These are phyloP conservation scores for Epichloe hybrida DNA, from an alignment of 2,329 filamentous ascomycete species.

Conservation along the genomic window DNA sequence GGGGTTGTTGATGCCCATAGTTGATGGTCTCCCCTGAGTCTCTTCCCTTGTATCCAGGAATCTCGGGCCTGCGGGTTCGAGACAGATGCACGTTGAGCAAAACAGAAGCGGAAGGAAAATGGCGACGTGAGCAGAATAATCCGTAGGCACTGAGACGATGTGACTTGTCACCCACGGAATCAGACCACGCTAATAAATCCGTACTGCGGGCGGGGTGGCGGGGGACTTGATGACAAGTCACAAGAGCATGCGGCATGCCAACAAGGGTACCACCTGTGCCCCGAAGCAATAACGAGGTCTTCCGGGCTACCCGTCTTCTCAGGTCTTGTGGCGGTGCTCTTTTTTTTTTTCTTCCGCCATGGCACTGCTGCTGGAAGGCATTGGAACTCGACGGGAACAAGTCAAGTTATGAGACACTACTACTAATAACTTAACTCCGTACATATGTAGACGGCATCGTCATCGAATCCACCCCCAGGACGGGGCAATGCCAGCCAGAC, in stretches of 20 bases:
- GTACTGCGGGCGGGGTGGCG: background rate
- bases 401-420: no score
- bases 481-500: no score
- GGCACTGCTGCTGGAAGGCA: no score
- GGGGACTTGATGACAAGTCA: background rate
- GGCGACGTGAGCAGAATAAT: background rate
- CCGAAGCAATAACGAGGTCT: no score
- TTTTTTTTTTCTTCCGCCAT: no score
- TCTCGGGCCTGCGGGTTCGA: constrained; percentile 1
- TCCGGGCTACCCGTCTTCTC: no score
- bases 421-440: no score
- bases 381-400: no score
- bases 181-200: background rate
- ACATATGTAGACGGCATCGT: no score
- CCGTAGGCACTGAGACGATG: background rate
- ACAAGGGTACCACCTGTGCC: background rate
- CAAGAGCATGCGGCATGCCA: background rate
- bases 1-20: constrained; percentile 51
- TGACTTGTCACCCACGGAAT: background rate
- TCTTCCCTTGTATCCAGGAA: background rate
- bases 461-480: no score
- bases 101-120: background rate
- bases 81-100: background rate
- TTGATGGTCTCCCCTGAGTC: background rate
- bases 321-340: no score